These are phyloP conservation scores for Thalassiosira profunda DNA, from an alignment of 108 stramenopile species.

Conservation along the genomic window DNA sequence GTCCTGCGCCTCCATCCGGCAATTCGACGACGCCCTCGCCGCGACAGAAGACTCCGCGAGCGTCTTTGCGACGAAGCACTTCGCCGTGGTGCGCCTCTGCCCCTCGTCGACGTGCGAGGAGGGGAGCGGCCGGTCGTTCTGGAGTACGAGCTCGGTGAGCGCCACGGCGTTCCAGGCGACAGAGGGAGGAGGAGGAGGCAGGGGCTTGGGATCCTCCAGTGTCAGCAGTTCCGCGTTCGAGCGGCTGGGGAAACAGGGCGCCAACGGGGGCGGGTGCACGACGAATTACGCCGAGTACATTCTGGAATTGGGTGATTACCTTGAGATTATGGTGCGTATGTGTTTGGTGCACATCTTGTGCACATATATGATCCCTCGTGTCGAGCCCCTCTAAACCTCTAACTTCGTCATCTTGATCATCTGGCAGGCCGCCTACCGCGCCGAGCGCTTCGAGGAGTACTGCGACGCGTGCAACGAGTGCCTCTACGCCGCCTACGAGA, in stretches of 20 bases:
- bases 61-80: conserved; percentile 71
- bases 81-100: conserved; percentile 87
- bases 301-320: conserved; percentile 71
- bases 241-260: conserved; percentile 23
- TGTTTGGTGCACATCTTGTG: too few species aligned
- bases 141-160: too few species aligned
- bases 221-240: neutral
- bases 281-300: conserved; percentile 80
- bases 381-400: too few species aligned
- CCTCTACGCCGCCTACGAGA: conserved; percentile 13
- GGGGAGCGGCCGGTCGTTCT: too few species aligned
- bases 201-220: too few species aligned
- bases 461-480: conserved; percentile 52
- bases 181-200: neutral
- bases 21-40: conserved; percentile 51
- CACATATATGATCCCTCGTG: too few species aligned
- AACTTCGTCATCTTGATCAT: too few species aligned
- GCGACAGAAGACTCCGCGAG: conserved; percentile 42
- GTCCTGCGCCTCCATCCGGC: conserved; percentile 61
- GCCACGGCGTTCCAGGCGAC: too few species aligned
- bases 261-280: conserved; percentile 60
- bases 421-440: conserved; percentile 49
- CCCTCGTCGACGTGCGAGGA: conserved; percentile 59
- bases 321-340: conserved; percentile 57
- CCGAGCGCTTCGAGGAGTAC: conserved; percentile 60